A percentile compares a stretch with the other conserved stretches of the same genome.
Conservation (phyloP, 139 green algal species). For the Chlamydomonas sp. region DNA sequence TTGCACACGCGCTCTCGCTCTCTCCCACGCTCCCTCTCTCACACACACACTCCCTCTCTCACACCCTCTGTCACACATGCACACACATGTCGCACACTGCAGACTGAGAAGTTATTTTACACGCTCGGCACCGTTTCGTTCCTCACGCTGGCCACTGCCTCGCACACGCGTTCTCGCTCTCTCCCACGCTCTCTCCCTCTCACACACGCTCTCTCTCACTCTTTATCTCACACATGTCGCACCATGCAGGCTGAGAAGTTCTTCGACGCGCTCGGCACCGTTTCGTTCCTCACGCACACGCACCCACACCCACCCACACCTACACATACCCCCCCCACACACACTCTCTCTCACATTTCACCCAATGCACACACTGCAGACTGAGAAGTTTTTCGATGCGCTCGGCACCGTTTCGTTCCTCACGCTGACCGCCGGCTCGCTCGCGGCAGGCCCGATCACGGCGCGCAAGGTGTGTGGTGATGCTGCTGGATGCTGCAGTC, state of each 20-base stretch:
- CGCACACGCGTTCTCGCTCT: too few species aligned
- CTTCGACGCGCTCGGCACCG: too few species aligned
- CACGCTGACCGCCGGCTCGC: conserved; percentile 31
- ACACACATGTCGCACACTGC: too few species aligned
- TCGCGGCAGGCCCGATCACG: conserved; percentile 16
- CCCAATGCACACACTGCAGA: conserved; percentile 30
- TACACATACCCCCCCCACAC: not conserved
- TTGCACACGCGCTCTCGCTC: conserved; percentile 7
- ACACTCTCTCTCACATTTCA: not conserved
- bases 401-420: conserved; percentile 53
- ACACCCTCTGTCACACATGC: too few species aligned
- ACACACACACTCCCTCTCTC: not conserved
- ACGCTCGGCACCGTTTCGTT: too few species aligned
- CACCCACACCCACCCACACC: not conserved
- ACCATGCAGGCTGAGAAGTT: conserved; percentile 1
- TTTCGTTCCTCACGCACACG: too few species aligned
- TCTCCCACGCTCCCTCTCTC: not conserved
- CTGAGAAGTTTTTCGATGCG: conserved; percentile 72
- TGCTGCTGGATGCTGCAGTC: not conserved
- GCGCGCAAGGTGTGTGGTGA: conserved; percentile 30
- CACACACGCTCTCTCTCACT: too few species aligned
- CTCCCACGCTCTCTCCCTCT: too few species aligned
- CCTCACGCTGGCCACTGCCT: too few species aligned
- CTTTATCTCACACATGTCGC: too few species aligned
- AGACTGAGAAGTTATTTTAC: too few species aligned